Conservation (phyloP, 352 stramenopile species). For the Pythium angustatum region DNA sequence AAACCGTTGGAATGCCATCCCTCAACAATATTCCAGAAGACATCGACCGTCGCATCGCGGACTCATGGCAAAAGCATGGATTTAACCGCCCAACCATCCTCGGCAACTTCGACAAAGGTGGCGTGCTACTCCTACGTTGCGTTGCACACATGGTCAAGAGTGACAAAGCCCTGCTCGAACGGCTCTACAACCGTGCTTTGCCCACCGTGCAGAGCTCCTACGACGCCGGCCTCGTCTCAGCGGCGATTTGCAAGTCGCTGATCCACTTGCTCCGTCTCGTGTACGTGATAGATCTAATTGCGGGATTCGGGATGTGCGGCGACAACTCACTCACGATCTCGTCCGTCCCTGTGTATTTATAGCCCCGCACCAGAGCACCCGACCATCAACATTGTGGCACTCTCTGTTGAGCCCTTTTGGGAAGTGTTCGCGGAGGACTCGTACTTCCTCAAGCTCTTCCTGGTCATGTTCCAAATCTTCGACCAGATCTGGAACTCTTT, state of each 20-base stretch:
- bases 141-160: constrained; percentile 71
- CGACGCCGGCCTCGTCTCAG: constrained; percentile 66
- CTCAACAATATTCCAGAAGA: constrained; percentile 29
- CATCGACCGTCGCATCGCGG: constrained; percentile 40
- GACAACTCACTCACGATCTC: constrained; percentile 7
- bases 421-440: constrained; percentile 79
- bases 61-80: constrained; percentile 75
- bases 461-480: constrained; percentile 75
- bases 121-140: constrained; percentile 63
- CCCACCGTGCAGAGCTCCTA: constrained; percentile 60
- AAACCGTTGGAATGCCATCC: constrained; percentile 34
- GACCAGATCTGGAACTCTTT: constrained; percentile 69
- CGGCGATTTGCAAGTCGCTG: constrained; percentile 69
- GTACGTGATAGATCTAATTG: constrained; percentile 43
- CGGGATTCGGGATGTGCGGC: neutral
- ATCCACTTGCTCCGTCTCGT: constrained; percentile 72
- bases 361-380: constrained; percentile 61
- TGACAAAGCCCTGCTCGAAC: constrained; percentile 42
- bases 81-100: constrained; percentile 67
- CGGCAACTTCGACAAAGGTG: constrained; percentile 79
- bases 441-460: constrained; percentile 81
- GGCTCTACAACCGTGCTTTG: constrained; percentile 55
- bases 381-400: constrained; percentile 71
- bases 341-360: constrained; percentile 4
- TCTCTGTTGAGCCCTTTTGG: constrained; percentile 84